Conservation (phyloP, 1,139 yeast genomes). For the Arxiozyma slooffiae region DNA sequence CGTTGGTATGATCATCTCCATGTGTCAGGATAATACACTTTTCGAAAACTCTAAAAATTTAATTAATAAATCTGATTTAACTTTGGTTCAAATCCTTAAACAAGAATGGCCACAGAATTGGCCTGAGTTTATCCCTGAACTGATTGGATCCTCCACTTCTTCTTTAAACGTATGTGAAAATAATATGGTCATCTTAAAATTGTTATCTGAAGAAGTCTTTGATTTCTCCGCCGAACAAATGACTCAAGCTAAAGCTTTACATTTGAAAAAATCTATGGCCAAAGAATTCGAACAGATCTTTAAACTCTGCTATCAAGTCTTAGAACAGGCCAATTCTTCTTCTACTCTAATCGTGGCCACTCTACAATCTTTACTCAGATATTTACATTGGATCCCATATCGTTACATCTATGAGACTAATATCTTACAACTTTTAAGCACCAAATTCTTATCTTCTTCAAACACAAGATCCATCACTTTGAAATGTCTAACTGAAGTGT, state of each 20-base stretch:
- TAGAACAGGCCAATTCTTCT: slow-evolving; percentile 68
- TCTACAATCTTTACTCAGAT: slow-evolving; percentile 68
- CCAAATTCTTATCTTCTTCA: slow-evolving; percentile 65
- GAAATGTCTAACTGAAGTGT: slow-evolving; percentile 87
- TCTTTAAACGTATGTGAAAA: slow-evolving; percentile 93
- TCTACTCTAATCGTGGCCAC: slow-evolving; percentile 81
- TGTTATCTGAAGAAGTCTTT: slow-evolving; percentile 90
- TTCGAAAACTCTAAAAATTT: slow-evolving; percentile 71
- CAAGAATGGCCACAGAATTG: slow-evolving; percentile 99
- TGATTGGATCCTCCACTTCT: slow-evolving; percentile 73
- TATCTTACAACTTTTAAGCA: slow-evolving; percentile 58
- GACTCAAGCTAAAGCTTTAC: slow-evolving; percentile 89
- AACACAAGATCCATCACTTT: slow-evolving; percentile 78
- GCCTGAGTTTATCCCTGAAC: slow-evolving; percentile 95
- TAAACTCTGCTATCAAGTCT: slow-evolving; percentile 83
- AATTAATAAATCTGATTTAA: slow-evolving; percentile 86
- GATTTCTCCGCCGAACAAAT: slow-evolving; percentile 90
- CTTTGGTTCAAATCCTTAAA: slow-evolving; percentile 84
- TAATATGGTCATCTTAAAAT: slow-evolving; percentile 83
- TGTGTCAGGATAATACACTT: slow-evolving; percentile 77
- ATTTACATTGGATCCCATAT: slow-evolving; percentile 89
- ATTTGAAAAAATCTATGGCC: slow-evolving; percentile 72
- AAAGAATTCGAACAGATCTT: slow-evolving; percentile 89
- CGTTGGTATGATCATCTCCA: slow-evolving; percentile 84
- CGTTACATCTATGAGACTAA: slow-evolving; percentile 86